A percentile compares a stretch with the other conserved stretches of the same genome.
Evolutionary conservation across 116 monocot genomes (phyloP).

Genomic region (Iris pallida): DNA sequence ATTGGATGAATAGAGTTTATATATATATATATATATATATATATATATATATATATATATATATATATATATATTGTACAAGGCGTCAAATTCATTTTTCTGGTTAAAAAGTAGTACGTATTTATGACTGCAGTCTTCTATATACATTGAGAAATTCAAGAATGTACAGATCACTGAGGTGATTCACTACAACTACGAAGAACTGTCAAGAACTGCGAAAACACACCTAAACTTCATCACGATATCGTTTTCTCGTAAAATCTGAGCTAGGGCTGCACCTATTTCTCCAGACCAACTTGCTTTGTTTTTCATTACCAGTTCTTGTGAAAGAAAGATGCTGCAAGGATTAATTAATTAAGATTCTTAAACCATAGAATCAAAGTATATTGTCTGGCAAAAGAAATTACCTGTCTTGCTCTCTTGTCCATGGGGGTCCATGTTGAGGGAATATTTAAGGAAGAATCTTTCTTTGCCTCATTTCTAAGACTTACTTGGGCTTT

Average conservation of each 20-base stretch:
- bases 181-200: too few relatives aligned
- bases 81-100: too few relatives aligned
- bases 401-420: constrained; percentile 83
- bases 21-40: too few relatives aligned
- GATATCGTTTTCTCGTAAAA: constrained; percentile 35
- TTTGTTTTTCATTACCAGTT: constrained; percentile 81
- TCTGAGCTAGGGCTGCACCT: constrained; percentile 43
- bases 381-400: neutral
- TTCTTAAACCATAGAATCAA: constrained; percentile 4
- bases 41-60: too few relatives aligned
- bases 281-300: constrained; percentile 88
- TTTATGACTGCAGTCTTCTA: too few relatives aligned
- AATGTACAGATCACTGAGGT: too few relatives aligned
- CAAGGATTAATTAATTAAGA: constrained; percentile 15
- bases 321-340: constrained; percentile 77
- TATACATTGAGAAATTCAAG: too few relatives aligned
- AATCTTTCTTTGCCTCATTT: constrained; percentile 28
- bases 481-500: constrained; percentile 14
- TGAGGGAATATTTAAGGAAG: constrained; percentile 31
- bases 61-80: too few relatives aligned
- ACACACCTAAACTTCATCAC: constrained; percentile 33
- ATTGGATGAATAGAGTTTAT: too few relatives aligned
- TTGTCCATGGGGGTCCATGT: constrained; percentile 96
- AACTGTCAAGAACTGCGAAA: neutral
- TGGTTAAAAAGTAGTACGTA: too few relatives aligned